Percentiles rank a stretch among this genome's conserved stretches.
Evolutionary conservation across 352 stramenopile species (phyloP).

Genomic region (Phytopythium mirpurense): DNA sequence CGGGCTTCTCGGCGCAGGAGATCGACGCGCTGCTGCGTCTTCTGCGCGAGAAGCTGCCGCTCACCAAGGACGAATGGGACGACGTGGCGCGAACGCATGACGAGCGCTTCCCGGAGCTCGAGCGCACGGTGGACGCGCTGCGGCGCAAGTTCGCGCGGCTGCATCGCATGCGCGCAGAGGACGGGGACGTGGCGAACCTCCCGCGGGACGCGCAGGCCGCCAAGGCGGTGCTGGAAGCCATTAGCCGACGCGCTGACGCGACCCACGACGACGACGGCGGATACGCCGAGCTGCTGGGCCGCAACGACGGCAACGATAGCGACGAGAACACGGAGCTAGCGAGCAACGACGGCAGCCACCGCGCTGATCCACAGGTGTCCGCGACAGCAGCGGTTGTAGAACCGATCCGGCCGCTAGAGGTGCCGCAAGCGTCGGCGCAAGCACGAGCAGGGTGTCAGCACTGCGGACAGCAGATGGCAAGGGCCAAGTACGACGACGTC

Average conservation of each 20-base stretch:
- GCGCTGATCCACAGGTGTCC: neutral
- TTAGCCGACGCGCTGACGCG: neutral
- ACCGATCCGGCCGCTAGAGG: neutral
- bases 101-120: conserved; percentile 3
- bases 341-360: neutral
- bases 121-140: conserved; percentile 6
- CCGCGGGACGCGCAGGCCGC: neutral
- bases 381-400: too few species aligned
- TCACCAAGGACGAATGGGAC: conserved; percentile 6
- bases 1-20: conserved; percentile 7
- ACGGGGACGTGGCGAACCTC: neutral
- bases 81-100: conserved; percentile 1
- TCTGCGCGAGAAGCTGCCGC: conserved; percentile 1
- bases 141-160: conserved; percentile 6
- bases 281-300: neutral
- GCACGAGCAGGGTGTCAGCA: neutral
- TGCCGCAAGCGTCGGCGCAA: neutral
- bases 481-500: neutral
- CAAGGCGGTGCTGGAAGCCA: conserved; percentile 1
- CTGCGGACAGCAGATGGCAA: neutral
- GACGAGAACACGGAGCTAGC: neutral
- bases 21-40: conserved; percentile 2
- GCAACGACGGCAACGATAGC: neutral
- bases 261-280: neutral
- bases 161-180: neutral